Evolutionary conservation across 371 early-diverging fungal species (phyloP).

Genomic region (Zychaea mexicana): DNA sequence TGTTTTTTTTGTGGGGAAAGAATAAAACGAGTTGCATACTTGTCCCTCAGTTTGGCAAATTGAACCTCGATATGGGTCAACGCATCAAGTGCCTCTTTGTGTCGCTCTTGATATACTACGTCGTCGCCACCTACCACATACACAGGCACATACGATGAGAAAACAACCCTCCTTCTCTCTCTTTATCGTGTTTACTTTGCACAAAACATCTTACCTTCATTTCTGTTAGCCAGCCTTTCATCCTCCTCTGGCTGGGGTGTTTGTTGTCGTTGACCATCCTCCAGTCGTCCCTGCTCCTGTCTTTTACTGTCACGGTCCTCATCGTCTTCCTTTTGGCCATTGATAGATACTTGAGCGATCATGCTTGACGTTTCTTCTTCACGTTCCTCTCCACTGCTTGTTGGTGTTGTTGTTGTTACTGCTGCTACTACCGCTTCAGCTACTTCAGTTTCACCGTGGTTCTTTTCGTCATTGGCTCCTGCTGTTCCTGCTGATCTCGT

Average conservation of each 20-base stretch:
- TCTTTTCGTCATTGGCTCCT: not conserved
- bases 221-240: not conserved
- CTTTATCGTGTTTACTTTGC: not conserved
- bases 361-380: not conserved
- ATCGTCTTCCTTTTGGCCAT: not conserved
- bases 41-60: conserved; percentile 51
- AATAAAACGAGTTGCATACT: conserved; percentile 27
- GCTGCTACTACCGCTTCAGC: not conserved
- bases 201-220: not conserved
- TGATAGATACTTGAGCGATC: too few relatives aligned
- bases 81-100: conserved; percentile 49
- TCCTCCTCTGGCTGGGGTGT: not conserved
- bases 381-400: not conserved
- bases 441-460: not conserved
- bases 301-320: not conserved
- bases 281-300: not conserved
- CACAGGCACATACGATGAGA: not conserved
- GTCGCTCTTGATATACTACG: conserved; percentile 26
- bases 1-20: not conserved
- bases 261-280: not conserved
- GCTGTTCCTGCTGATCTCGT: not conserved
- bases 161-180: too few relatives aligned
- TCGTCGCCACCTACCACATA: conserved; percentile 20
- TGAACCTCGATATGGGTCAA: conserved; percentile 52
- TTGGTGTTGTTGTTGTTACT: not conserved